phyloP scores from a whole-genome alignment of 2,329 filamentous ascomycete genomes.

The Penicillium brevicompactum region DNA sequence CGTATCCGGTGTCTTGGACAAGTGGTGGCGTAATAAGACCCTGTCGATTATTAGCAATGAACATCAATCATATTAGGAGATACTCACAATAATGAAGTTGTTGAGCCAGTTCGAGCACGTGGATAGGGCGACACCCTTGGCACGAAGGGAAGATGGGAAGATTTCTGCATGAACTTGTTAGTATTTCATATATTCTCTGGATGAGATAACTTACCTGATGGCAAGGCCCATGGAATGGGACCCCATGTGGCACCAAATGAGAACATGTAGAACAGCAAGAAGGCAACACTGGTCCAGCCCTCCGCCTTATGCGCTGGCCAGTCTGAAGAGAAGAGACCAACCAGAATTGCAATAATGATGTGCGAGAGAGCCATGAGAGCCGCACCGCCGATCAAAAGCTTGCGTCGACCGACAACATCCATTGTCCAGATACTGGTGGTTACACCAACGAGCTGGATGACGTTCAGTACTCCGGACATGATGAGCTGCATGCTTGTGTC shows the following conservation, averaged over 20 bases:
- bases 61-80: conserved; percentile 2
- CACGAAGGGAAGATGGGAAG: conserved; percentile 62
- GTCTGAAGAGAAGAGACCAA: conserved; percentile 54
- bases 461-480: conserved; percentile 57
- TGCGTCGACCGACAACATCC: conserved; percentile 51
- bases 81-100: conserved; percentile 60
- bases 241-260: conserved; percentile 64
- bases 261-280: conserved; percentile 65
- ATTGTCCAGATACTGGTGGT: conserved; percentile 52
- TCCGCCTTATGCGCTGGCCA: conserved; percentile 55
- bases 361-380: conserved; percentile 51
- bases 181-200: not conserved
- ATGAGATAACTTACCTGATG: conserved; percentile 30
- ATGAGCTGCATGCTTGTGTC: conserved; percentile 51
- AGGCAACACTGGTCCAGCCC: conserved; percentile 60
- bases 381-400: conserved; percentile 49
- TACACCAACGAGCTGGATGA: conserved; percentile 52
- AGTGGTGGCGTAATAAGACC: conserved; percentile 68
- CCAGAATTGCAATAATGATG: conserved; percentile 56
- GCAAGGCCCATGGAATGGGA: conserved; percentile 50
- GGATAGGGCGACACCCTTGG: conserved; percentile 67
- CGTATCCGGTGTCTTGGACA: conserved; percentile 58
- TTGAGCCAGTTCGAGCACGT: conserved; percentile 67
- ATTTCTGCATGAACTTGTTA: conserved; percentile 55
- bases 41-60: conserved; percentile 11